These are phyloP conservation scores for Spirogloea muscicola DNA, from an alignment of 139 green algal genomes.

Conservation along the genomic window DNA sequence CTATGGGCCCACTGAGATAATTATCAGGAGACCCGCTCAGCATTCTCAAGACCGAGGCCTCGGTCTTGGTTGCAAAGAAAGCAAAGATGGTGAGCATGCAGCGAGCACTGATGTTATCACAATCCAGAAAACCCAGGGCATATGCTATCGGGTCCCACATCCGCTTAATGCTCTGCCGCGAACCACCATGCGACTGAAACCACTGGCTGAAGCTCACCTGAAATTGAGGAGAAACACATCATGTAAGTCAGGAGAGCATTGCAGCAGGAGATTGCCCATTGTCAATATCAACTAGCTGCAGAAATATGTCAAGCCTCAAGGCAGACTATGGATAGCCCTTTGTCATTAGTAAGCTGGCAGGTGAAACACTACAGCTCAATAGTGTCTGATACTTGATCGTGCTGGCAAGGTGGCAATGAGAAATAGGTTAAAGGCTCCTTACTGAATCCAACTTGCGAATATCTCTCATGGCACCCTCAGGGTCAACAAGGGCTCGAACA, in stretches of 20 bases:
- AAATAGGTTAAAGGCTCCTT: background rate
- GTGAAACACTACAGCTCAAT: too few relatives aligned
- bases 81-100: constrained; percentile 98
- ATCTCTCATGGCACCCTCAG: constrained; percentile 83
- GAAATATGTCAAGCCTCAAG: too few relatives aligned
- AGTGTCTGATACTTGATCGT: too few relatives aligned
- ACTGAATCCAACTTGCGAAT: constrained; percentile 76
- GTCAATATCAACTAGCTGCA: too few relatives aligned
- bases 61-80: constrained; percentile 98
- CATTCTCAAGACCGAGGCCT: constrained; percentile 90
- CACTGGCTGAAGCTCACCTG: constrained; percentile 48
- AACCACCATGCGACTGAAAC: constrained; percentile 81
- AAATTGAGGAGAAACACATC: too few relatives aligned
- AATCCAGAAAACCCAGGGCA: constrained; percentile 94
- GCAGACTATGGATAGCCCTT: too few relatives aligned
- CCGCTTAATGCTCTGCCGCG: constrained; percentile 73
- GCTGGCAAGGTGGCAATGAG: background rate
- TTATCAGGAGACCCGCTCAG: constrained; percentile 87
- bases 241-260: too few relatives aligned
- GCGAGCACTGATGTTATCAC: constrained; percentile 85
- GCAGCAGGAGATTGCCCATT: too few relatives aligned
- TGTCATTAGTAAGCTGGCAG: too few relatives aligned
- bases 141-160: constrained; percentile 99
- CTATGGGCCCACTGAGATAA: constrained; percentile 80
- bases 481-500: constrained; percentile 83